Evolutionary conservation across 2,329 filamentous ascomycete genomes (phyloP).

Genomic region (Penicillium freii): DNA sequence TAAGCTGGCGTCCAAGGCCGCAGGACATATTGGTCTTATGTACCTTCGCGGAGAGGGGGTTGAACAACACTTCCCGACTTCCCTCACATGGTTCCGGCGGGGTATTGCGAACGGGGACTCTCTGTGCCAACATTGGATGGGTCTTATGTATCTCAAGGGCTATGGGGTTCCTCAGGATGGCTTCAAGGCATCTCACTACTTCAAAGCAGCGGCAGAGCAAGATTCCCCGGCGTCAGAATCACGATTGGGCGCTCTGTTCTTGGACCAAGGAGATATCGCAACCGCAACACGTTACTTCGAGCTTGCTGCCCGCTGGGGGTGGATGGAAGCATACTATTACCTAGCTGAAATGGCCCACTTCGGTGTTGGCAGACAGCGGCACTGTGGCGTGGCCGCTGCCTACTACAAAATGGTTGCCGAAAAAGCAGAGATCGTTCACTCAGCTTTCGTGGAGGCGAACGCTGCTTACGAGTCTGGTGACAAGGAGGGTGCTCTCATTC

Average conservation of each 20-base stretch:
- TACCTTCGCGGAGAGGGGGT: constrained; percentile 84
- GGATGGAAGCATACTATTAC: constrained; percentile 89
- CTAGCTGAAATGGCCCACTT: constrained; percentile 82
- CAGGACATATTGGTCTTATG: constrained; percentile 85
- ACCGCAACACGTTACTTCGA: constrained; percentile 85
- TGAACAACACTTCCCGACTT: constrained; percentile 72
- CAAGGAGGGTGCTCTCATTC: constrained; percentile 73
- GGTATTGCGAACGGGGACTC: constrained; percentile 73
- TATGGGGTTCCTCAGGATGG: constrained; percentile 70
- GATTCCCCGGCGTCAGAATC: constrained; percentile 79
- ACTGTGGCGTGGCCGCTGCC: constrained; percentile 70
- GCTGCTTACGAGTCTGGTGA: constrained; percentile 76
- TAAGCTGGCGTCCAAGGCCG: constrained; percentile 76
- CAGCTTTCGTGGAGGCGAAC: constrained; percentile 80
- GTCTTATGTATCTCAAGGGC: constrained; percentile 78
- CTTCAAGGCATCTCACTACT: constrained; percentile 68
- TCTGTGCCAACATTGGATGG: constrained; percentile 80
- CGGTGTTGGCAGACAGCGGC: constrained; percentile 75
- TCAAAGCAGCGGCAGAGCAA: constrained; percentile 77
- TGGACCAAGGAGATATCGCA: constrained; percentile 82
- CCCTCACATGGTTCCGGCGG: constrained; percentile 78
- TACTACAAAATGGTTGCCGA: constrained; percentile 83
- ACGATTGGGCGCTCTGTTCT: constrained; percentile 75
- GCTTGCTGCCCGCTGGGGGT: constrained; percentile 74
- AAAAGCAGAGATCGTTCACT: constrained; percentile 69